These are phyloP conservation scores for Dendrobium chrysotoxum DNA, from an alignment of 106 monocot genomes.

Conservation along the genomic window DNA sequence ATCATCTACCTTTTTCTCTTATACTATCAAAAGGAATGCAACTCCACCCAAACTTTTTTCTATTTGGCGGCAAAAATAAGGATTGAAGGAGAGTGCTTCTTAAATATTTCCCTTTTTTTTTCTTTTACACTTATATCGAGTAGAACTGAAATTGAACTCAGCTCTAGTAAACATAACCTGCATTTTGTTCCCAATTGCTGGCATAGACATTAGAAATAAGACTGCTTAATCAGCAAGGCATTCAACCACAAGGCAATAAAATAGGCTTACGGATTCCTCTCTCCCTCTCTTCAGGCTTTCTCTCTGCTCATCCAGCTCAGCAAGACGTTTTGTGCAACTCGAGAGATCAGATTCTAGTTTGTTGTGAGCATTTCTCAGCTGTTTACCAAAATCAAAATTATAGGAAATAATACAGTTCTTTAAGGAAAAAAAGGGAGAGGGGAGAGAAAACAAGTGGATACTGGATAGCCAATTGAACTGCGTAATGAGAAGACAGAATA, in stretches of 20 bases:
- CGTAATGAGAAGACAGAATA: background rate
- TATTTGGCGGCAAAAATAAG: background rate
- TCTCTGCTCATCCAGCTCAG: slow-evolving; percentile 68
- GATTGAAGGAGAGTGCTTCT: too few species aligned
- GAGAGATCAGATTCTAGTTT: slow-evolving; percentile 79
- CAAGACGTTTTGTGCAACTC: slow-evolving; percentile 39
- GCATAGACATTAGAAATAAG: background rate
- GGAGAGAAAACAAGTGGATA: background rate
- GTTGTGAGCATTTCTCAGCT: slow-evolving; percentile 61
- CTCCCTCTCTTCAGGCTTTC: slow-evolving; percentile 84
- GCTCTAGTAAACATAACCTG: background rate
- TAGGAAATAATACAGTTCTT: background rate
- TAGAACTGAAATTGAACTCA: background rate
- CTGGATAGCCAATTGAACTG: background rate
- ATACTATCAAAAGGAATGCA: background rate
- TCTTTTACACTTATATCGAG: too few species aligned
- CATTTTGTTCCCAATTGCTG: background rate
- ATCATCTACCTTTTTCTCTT: background rate
- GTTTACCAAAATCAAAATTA: slow-evolving; percentile 10
- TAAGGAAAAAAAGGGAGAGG: slow-evolving; percentile 3
- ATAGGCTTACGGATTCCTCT: slow-evolving; percentile 79
- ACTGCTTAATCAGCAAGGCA: background rate
- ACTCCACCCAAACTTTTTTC: background rate
- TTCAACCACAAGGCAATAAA: background rate
- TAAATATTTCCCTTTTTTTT: background rate